phyloP scores from a whole-genome alignment of 345 rosid genomes.

The Angophora floribunda region DNA sequence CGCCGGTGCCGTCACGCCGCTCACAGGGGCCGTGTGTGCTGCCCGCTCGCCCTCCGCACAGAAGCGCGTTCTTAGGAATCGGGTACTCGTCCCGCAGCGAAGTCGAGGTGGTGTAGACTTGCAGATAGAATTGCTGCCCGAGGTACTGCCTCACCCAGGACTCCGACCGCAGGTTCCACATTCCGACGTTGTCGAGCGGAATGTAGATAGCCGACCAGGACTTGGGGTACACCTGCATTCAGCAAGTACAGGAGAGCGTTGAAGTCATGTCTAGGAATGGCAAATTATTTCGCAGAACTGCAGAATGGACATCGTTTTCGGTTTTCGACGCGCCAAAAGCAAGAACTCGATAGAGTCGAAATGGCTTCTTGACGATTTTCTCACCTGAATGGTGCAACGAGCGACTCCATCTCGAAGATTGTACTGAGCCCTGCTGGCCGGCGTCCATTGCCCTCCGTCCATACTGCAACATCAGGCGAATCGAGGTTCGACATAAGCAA shows the following conservation, averaged over 20 bases:
- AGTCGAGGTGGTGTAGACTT: conserved; percentile 24
- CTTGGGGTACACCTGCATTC: conserved; percentile 33
- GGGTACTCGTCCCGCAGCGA: conserved; percentile 41
- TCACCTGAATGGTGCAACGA: conserved; percentile 10
- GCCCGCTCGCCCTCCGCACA: conserved; percentile 34
- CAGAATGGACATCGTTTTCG: background rate
- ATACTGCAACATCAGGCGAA: background rate
- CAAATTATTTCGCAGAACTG: background rate
- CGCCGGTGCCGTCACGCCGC: background rate
- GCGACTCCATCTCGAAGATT: conserved; percentile 12
- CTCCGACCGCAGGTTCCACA: conserved; percentile 47
- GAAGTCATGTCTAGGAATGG: background rate
- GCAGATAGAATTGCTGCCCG: conserved; percentile 37
- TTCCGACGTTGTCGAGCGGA: conserved; percentile 41
- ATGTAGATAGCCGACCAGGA: conserved; percentile 43
- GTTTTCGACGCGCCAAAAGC: background rate
- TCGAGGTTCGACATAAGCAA: background rate
- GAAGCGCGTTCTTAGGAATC: conserved; percentile 42
- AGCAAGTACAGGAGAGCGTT: background rate
- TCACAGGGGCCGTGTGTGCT: conserved; percentile 6
- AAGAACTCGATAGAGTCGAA: background rate
- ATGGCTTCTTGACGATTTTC: background rate
- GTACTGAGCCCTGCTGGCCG: conserved; percentile 6
- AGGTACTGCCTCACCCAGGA: conserved; percentile 42
- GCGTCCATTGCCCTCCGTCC: conserved; percentile 13